phyloP scores from a whole-genome alignment of 2,329 filamentous ascomycete genomes.

The Paecilomyces niveus region DNA sequence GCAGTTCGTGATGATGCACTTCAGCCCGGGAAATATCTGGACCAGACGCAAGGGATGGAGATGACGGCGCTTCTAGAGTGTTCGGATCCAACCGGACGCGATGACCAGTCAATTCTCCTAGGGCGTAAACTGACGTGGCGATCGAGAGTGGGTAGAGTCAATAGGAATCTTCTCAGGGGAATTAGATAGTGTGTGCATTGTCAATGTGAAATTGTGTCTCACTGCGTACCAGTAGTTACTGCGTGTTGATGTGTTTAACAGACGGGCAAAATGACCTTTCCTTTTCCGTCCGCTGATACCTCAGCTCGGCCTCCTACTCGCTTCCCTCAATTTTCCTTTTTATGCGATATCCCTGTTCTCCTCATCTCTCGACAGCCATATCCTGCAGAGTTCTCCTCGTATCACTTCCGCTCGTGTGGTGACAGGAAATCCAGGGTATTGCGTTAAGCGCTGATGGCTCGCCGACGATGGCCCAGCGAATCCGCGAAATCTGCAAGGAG shows the following conservation, averaged over 20 bases:
- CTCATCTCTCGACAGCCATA: neutral
- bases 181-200: neutral
- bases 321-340: neutral
- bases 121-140: neutral
- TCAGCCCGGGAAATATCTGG: neutral
- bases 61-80: neutral
- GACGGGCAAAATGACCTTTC: neutral
- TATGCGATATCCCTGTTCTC: neutral
- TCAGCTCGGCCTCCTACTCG: neutral
- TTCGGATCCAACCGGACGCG: neutral
- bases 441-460: neutral
- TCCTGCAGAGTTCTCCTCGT: neutral
- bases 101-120: neutral
- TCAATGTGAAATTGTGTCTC: neutral
- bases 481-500: neutral
- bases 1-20: neutral
- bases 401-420: neutral
- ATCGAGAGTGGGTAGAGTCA: neutral
- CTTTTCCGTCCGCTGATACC: neutral
- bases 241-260: neutral
- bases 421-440: neutral
- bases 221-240: too few relatives aligned
- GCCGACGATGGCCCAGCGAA: neutral
- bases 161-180: neutral
- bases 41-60: neutral